phyloP scores from a whole-genome alignment of 495 filamentous ascomycete genomes.

The Tuber umbilicatum region DNA sequence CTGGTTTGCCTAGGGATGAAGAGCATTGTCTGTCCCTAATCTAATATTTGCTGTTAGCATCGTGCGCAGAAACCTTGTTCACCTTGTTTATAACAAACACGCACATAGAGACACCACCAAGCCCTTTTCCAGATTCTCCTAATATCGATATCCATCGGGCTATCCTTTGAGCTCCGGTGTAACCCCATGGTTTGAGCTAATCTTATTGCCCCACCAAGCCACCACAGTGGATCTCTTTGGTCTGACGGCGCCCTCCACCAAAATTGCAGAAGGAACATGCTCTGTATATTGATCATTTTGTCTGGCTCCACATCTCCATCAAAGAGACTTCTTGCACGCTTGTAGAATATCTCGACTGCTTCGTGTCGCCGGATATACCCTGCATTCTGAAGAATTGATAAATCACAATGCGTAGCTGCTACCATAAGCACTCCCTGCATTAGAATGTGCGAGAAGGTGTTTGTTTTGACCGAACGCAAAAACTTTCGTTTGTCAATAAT shows the following conservation, averaged over 20 bases:
- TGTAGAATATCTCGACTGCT: slow-evolving; percentile 20
- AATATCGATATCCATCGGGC: slow-evolving; percentile 7
- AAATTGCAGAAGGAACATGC: slow-evolving; percentile 28
- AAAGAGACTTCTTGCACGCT: slow-evolving; percentile 17
- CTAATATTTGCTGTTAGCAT: slow-evolving; percentile 1
- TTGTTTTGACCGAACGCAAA: slow-evolving; percentile 13
- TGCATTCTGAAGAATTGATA: slow-evolving; percentile 19
- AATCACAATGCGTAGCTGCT: slow-evolving; percentile 22
- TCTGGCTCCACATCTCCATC: slow-evolving; percentile 26
- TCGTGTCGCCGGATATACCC: slow-evolving; percentile 13
- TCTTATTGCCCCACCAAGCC: slow-evolving; percentile 23
- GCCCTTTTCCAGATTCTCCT: slow-evolving; percentile 15
- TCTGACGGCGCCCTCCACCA: slow-evolving; percentile 26
- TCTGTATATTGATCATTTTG: slow-evolving; percentile 22
- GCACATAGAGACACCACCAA: slow-evolving; percentile 27
- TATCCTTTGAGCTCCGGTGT: slow-evolving; percentile 12
- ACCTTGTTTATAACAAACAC: slow-evolving; percentile 3
- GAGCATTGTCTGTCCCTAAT: slow-evolving; percentile 21
- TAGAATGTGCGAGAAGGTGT: slow-evolving; percentile 27
- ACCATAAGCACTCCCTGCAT: slow-evolving; percentile 25
- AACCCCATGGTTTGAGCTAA: slow-evolving; percentile 27
- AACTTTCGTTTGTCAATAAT: slow-evolving; percentile 17
- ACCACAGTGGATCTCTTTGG: slow-evolving; percentile 25
- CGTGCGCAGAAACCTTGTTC: background rate
- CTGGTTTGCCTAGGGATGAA: slow-evolving; percentile 25